phyloP scores from a whole-genome alignment of 2,329 filamentous ascomycete genomes.

The Fusarium sp. region DNA sequence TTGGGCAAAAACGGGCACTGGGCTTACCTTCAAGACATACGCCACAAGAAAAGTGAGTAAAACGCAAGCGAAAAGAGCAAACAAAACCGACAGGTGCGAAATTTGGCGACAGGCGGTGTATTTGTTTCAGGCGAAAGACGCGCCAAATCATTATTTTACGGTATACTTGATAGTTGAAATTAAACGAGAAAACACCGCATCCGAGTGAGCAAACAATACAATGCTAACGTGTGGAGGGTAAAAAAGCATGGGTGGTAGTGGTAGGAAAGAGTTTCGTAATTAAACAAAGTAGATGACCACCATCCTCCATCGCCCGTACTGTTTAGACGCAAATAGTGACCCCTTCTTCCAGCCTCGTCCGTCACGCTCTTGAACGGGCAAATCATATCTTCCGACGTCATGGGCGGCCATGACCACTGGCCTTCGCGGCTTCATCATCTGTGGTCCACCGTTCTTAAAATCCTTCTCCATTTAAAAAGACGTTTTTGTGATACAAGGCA shows the following conservation, averaged over 20 bases:
- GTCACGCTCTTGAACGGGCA: constrained; percentile 26
- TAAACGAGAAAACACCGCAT: constrained; percentile 16
- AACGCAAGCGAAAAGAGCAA: constrained; percentile 11
- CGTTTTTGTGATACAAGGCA: constrained; percentile 47
- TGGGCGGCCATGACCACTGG: constrained; percentile 27
- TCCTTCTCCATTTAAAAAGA: constrained; percentile 39
- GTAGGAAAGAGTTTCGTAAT: constrained; percentile 54
- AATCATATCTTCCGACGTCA: constrained; percentile 29
- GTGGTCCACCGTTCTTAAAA: constrained; percentile 36
- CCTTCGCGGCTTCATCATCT: constrained; percentile 34
- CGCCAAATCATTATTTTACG: background rate
- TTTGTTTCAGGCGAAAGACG: background rate
- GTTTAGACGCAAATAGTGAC: constrained; percentile 46
- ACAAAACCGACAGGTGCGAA: background rate
- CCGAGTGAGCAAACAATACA: constrained; percentile 15
- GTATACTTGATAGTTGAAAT: constrained; percentile 6
- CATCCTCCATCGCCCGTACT: constrained; percentile 48
- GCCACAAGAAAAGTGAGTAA: constrained; percentile 8
- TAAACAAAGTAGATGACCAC: constrained; percentile 63
- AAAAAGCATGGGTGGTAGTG: constrained; percentile 14
- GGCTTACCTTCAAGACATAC: background rate
- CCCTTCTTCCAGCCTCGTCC: constrained; percentile 31
- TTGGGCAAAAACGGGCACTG: background rate
- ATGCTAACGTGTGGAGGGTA: constrained; percentile 16
- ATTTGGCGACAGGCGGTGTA: background rate